phyloP scores from a whole-genome alignment of 2,329 filamentous ascomycete genomes.

The Parastagonospora avenae region DNA sequence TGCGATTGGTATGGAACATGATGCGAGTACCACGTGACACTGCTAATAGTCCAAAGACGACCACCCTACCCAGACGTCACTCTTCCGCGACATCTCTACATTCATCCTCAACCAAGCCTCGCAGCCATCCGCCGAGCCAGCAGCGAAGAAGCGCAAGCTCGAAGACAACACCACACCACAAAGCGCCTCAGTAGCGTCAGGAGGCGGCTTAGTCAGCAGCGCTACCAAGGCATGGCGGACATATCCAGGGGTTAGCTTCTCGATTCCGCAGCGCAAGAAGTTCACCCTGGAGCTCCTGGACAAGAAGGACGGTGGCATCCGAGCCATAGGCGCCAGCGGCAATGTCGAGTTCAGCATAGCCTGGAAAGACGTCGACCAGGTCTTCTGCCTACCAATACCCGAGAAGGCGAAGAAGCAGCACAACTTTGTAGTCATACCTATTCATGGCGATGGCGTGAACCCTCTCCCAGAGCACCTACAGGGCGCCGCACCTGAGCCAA shows the following conservation, averaged over 20 bases:
- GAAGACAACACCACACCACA: slow-evolving; percentile 31
- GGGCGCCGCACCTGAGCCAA: slow-evolving; percentile 55
- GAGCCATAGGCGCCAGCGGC: slow-evolving; percentile 57
- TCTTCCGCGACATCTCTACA: slow-evolving; percentile 46
- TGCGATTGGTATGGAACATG: slow-evolving; percentile 36
- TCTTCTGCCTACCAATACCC: slow-evolving; percentile 66
- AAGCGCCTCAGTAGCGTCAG: slow-evolving; percentile 19
- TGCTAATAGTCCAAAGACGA: slow-evolving; percentile 26
- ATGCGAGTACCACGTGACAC: neutral
- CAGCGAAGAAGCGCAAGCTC: slow-evolving; percentile 48
- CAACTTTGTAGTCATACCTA: slow-evolving; percentile 66
- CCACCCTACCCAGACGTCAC: slow-evolving; percentile 35
- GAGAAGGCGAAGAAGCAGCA: slow-evolving; percentile 68
- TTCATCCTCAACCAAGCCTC: slow-evolving; percentile 38
- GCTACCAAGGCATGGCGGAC: slow-evolving; percentile 35
- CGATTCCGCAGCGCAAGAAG: slow-evolving; percentile 68
- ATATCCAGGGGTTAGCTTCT: slow-evolving; percentile 61
- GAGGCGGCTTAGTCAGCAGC: slow-evolving; percentile 26
- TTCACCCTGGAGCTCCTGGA: slow-evolving; percentile 63
- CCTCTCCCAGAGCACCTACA: slow-evolving; percentile 47
- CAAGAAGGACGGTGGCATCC: slow-evolving; percentile 49
- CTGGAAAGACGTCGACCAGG: slow-evolving; percentile 60
- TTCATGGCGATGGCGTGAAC: slow-evolving; percentile 56
- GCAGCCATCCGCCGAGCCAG: slow-evolving; percentile 29
- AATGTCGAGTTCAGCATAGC: slow-evolving; percentile 60